Evolutionary conservation across 148 eudicot genomes (phyloP).

Genomic region (Amaranthus palmeri): DNA sequence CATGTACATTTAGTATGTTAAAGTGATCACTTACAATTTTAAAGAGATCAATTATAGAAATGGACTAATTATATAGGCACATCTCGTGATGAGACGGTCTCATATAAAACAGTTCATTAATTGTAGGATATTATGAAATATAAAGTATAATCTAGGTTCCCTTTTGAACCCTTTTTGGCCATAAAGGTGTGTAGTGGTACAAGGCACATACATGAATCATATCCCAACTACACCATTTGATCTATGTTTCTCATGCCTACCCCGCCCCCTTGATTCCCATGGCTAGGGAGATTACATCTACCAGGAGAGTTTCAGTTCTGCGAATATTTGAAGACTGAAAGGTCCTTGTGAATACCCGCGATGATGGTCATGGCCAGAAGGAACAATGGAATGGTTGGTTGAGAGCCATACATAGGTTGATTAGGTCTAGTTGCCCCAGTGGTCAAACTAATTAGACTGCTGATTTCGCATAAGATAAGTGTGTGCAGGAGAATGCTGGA

Average conservation of each 20-base stretch:
- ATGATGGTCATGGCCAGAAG: conserved; percentile 59
- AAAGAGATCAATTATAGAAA: too few species aligned
- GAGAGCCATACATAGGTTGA: conserved; percentile 56
- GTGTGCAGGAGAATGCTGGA: conserved; percentile 72
- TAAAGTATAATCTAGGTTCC: too few species aligned
- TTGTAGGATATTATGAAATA: too few species aligned
- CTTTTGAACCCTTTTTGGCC: too few species aligned
- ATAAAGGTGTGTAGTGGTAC: too few species aligned
- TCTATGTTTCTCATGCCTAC: conserved; percentile 18
- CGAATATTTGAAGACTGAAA: conserved; percentile 56
- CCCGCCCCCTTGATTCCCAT: conserved; percentile 46
- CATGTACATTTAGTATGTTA: too few species aligned
- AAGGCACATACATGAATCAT: too few species aligned
- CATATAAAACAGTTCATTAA: too few species aligned
- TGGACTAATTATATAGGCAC: too few species aligned
- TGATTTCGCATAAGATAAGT: conserved; percentile 64
- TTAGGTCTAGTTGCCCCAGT: conserved; percentile 53
- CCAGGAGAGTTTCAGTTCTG: conserved; percentile 47
- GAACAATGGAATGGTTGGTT: conserved; percentile 45
- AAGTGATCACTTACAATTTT: too few species aligned
- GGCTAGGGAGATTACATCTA: conserved; percentile 49
- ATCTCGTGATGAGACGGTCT: too few species aligned
- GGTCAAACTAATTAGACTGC: conserved; percentile 54
- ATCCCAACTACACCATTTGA: too few species aligned
- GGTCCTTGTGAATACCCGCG: conserved; percentile 61